Percentiles rank a stretch among this genome's conserved stretches.
Conservation (phyloP, 129 eudicot species). For the Tagetes erecta region DNA sequence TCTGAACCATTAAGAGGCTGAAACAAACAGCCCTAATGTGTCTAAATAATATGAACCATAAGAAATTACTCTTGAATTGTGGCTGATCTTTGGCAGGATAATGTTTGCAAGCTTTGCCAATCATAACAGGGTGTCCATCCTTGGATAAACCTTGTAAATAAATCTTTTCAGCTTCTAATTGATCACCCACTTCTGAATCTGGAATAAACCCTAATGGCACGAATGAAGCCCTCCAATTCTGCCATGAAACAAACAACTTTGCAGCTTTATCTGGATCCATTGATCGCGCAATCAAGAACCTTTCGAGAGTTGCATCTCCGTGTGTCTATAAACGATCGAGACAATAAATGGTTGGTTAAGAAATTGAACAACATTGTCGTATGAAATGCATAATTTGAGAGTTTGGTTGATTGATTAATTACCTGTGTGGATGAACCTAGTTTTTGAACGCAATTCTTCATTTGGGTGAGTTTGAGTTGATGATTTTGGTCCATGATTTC, state of each 20-base stretch:
- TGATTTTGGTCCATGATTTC: slow-evolving; percentile 42
- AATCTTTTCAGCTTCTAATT: slow-evolving; percentile 46
- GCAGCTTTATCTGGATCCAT: slow-evolving; percentile 79
- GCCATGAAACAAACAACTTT: slow-evolving; percentile 82
- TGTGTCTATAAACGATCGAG: slow-evolving; percentile 36
- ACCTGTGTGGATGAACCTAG: slow-evolving; percentile 72
- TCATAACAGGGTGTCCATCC: slow-evolving; percentile 45
- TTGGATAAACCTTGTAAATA: slow-evolving; percentile 63
- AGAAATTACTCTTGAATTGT: slow-evolving; percentile 70
- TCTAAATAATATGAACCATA: too few relatives aligned
- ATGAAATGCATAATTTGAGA: neutral
- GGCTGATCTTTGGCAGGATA: slow-evolving; percentile 64
- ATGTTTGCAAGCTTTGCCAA: slow-evolving; percentile 57
- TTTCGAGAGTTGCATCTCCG: slow-evolving; percentile 53
- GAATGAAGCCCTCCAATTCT: slow-evolving; percentile 69
- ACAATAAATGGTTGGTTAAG: neutral
- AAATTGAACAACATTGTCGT: neutral
- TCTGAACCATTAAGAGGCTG: too few relatives aligned
- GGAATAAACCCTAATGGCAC: slow-evolving; percentile 60
- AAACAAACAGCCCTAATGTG: too few relatives aligned
- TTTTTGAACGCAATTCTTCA: slow-evolving; percentile 51
- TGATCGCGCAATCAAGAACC: slow-evolving; percentile 82
- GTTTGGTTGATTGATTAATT: neutral
- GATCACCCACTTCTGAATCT: slow-evolving; percentile 63
- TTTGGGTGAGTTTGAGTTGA: slow-evolving; percentile 45